Conservation (phyloP, 345 rosid species). For the Anastatica hierochuntica region DNA sequence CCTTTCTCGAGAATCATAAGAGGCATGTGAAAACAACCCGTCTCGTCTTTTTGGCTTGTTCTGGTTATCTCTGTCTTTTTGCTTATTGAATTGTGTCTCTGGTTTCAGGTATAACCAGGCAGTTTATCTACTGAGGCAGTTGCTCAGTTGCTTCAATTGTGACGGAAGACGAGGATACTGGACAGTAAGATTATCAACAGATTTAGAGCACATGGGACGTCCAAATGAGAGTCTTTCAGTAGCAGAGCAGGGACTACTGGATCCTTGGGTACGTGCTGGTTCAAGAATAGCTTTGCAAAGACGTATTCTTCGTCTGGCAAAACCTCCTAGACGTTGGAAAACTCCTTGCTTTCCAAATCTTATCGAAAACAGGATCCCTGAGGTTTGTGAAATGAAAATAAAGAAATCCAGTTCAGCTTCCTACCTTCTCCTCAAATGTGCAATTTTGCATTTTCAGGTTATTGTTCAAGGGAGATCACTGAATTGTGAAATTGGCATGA, state of each 20-base stretch:
- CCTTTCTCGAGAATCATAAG: conserved; percentile 67
- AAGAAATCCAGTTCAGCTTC: too few relatives aligned
- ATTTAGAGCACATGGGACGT: conserved; percentile 71
- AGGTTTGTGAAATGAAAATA: too few relatives aligned
- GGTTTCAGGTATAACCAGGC: conserved; percentile 59
- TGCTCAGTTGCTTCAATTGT: conserved; percentile 50
- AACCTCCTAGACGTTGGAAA: conserved; percentile 99
- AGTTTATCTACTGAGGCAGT: conserved; percentile 38
- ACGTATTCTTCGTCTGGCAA: conserved; percentile 70
- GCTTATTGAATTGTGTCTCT: conserved; percentile 15
- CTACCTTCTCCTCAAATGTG: not conserved
- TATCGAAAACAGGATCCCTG: conserved; percentile 48
- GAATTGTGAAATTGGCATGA: conserved; percentile 66
- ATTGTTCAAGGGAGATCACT: conserved; percentile 76
- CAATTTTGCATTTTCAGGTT: conserved; percentile 35
- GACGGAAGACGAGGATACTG: conserved; percentile 90
- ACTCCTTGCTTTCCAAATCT: conserved; percentile 51
- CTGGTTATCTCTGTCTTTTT: not conserved
- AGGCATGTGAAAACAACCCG: conserved; percentile 41
- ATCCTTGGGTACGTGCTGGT: conserved; percentile 96
- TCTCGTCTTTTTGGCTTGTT: not conserved
- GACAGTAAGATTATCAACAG: conserved; percentile 80
- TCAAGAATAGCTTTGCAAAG: conserved; percentile 71
- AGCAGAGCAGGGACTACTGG: conserved; percentile 71
- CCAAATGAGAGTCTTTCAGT: conserved; percentile 63